Evolutionary conservation across 257 asterid genomes (phyloP), one percentile per base, ranked within the genome.

Genomic region (Ilex asprella): DNA sequence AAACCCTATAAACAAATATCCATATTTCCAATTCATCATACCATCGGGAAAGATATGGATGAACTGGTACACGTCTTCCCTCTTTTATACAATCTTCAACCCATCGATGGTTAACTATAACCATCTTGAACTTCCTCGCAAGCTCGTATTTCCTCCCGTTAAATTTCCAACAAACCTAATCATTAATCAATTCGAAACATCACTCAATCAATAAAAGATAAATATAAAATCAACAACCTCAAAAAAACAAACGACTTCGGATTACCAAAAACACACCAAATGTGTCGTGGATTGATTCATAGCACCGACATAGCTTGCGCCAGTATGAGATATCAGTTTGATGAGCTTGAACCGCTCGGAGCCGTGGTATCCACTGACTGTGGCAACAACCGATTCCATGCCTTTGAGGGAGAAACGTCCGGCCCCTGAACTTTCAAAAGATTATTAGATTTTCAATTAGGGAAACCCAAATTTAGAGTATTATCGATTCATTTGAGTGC

Each of bases 41-140:
- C 99, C 99, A 73, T 67, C 72, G 72, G 41, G 60, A 72, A 52
- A 76, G 75, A 73, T 80, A 89, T 0, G 87, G 87, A 31, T 62
- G 68, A 81, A 79, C 99, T 0, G 82, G 66, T 69, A 89, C 81
- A 47, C 86, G 84, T 61, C 67, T 78, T 44, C 94, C 90, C 57
- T 76, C 65, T 76, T 68, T 84, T 31, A 79, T 64, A 63, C 99
- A 93, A 58, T 87, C 95, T 78, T 93, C 97, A 60, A 93, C 51
- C 99, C 99, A 93, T 60, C 84, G 72, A 67, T 93, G 96, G 69
- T 89, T 93, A 70, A 89, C 89, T 44, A 84, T 67, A 16, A 43
- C 53, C 5, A 70, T 81, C 47, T 75, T 76, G 6, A 82, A 67
- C 71, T 73, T 21, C 65, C 50, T 68, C 1, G 73, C 73, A 16